Evolutionary conservation across 306 rosid species (phyloP).

Genomic region (Hippophae rhamnoides): DNA sequence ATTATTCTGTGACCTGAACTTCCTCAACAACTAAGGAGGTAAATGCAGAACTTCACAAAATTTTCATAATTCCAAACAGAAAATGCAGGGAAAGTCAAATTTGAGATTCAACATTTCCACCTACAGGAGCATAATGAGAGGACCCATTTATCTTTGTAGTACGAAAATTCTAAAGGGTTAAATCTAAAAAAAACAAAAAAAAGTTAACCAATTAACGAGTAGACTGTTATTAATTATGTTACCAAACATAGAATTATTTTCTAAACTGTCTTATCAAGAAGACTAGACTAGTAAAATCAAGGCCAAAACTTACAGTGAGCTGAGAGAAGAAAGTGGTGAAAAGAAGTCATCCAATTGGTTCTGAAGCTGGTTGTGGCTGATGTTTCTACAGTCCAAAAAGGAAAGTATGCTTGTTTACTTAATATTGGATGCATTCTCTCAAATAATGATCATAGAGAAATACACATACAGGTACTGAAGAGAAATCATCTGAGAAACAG

Average conservation of each 20-base stretch:
- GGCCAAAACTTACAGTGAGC: constrained; percentile 50
- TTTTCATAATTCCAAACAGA: background rate
- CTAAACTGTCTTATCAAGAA: constrained; percentile 3
- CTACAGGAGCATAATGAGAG: background rate
- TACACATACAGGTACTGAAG: constrained; percentile 65
- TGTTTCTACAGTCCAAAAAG: constrained; percentile 46
- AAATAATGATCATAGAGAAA: constrained; percentile 18
- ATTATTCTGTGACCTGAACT: background rate
- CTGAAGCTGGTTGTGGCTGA: constrained; percentile 81
- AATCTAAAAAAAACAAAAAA: constrained; percentile 2
- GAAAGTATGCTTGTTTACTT: constrained; percentile 17
- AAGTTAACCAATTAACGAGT: background rate
- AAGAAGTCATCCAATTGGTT: constrained; percentile 41
- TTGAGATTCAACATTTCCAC: background rate
- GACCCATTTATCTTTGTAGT: constrained; percentile 7
- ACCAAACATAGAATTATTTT: constrained; percentile 2
- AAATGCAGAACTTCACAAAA: background rate
- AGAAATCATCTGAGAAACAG: constrained; percentile 40
- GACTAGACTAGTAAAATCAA: constrained; percentile 10
- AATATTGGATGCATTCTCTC: constrained; percentile 4
- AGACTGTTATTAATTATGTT: background rate
- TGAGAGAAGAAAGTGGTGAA: constrained; percentile 60
- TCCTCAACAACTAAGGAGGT: constrained; percentile 1
- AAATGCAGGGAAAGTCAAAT: background rate
- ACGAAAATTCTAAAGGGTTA: background rate